Percentiles rank a stretch among this genome's conserved stretches.
phyloP scores from a whole-genome alignment of 129 eudicot genomes.

The Solidago caesia region DNA sequence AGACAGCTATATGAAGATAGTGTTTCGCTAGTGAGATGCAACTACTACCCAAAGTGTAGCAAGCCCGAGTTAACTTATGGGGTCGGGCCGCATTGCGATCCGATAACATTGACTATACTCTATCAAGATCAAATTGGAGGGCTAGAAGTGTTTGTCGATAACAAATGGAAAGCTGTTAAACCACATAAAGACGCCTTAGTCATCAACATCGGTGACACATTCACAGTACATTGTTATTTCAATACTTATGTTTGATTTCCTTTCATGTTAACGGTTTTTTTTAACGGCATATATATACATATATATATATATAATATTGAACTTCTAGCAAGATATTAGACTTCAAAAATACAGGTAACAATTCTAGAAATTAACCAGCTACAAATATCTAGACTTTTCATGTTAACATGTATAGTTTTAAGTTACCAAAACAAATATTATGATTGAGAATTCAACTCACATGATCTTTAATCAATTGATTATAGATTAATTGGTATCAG shows the following conservation, averaged over 20 bases:
- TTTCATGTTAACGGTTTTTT: not conserved
- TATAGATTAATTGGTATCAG: too few relatives aligned
- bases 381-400: too few relatives aligned
- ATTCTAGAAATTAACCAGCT: too few relatives aligned
- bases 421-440: too few relatives aligned
- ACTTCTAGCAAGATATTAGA: too few relatives aligned
- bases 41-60: constrained; percentile 59
- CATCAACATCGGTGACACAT: constrained; percentile 81
- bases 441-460: too few relatives aligned
- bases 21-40: constrained; percentile 55
- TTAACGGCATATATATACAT: too few relatives aligned
- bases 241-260: not conserved
- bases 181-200: constrained; percentile 57
- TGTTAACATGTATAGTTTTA: too few relatives aligned
- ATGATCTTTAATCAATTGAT: too few relatives aligned
- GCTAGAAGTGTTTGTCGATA: constrained; percentile 48
- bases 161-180: constrained; percentile 49
- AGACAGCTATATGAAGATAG: constrained; percentile 45
- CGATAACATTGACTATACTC: constrained; percentile 62
- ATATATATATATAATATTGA: too few relatives aligned
- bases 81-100: constrained; percentile 73
- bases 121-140: constrained; percentile 80
- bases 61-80: constrained; percentile 52
- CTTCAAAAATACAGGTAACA: too few relatives aligned
- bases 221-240: constrained; percentile 37